Conservation (phyloP, 179 eudicot genomes). For the Silene vulgaris region DNA sequence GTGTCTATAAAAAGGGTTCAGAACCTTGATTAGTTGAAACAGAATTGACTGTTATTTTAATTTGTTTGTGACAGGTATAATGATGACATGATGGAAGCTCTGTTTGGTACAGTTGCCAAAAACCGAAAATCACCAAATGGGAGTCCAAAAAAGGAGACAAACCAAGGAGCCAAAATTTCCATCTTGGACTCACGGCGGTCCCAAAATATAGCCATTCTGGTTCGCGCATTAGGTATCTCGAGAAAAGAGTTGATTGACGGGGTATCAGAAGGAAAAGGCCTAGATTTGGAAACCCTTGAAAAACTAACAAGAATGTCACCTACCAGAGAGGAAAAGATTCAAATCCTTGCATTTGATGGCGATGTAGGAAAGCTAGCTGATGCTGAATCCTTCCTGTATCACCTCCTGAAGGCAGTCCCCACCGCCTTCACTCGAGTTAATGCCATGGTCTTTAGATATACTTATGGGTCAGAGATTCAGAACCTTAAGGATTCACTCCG, state of each 20-base stretch:
- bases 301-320: constrained; percentile 65
- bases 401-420: constrained; percentile 65
- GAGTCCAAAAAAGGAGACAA: constrained; percentile 26
- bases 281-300: constrained; percentile 59
- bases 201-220: constrained; percentile 72
- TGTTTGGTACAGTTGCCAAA: constrained; percentile 70
- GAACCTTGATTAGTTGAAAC: not conserved
- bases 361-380: constrained; percentile 66
- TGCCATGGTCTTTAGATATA: constrained; percentile 64
- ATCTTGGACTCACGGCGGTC: constrained; percentile 70
- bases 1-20: no score
- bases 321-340: constrained; percentile 50
- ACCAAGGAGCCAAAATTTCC: constrained; percentile 48
- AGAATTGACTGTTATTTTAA: not conserved
- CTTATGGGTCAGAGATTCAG: constrained; percentile 48
- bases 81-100: constrained; percentile 90
- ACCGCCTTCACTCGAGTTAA: constrained; percentile 59
- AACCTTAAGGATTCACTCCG: constrained; percentile 45
- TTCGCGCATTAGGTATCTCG: constrained; percentile 57
- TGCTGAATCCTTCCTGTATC: constrained; percentile 76
- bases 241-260: constrained; percentile 52
- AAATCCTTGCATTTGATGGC: constrained; percentile 54
- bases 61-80: constrained; percentile 45
- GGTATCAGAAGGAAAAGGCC: constrained; percentile 55
- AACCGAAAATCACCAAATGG: constrained; percentile 49